phyloP scores from a whole-genome alignment of 139 green algal genomes.

The Volvox reticuliferus region DNA sequence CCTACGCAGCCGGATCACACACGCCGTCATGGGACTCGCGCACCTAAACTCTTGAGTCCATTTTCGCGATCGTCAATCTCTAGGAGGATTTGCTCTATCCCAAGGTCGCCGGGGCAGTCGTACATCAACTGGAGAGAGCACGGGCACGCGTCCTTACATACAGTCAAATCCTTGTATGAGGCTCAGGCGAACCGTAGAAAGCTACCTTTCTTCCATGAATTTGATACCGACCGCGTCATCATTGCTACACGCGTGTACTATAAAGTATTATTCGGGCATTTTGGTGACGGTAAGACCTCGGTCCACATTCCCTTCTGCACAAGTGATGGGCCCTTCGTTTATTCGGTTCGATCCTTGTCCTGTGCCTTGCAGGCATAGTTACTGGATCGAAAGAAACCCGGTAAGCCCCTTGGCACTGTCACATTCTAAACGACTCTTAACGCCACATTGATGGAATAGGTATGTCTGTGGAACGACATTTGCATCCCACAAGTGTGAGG shows the following conservation, averaged over 20 bases:
- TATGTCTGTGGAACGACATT: not conserved
- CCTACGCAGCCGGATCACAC: too few relatives aligned
- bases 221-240: not conserved
- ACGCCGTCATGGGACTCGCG: too few relatives aligned
- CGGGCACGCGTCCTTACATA: constrained; percentile 12
- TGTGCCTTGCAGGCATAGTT: not conserved
- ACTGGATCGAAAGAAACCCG: constrained; percentile 15
- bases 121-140: constrained; percentile 16
- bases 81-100: not conserved
- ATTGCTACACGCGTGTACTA: constrained; percentile 18
- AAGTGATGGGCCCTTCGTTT: not conserved
- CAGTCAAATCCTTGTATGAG: constrained; percentile 22
- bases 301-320: not conserved
- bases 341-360: not conserved
- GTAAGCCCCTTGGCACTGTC: not conserved
- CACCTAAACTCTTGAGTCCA: too few relatives aligned
- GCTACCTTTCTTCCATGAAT: constrained; percentile 11
- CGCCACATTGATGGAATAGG: not conserved
- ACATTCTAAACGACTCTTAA: not conserved
- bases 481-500: not conserved
- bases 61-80: not conserved
- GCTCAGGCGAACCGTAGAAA: not conserved
- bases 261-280: not conserved
- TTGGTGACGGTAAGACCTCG: not conserved
- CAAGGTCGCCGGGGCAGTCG: not conserved